Conservation (phyloP, 257 asterid genomes). For the Linaria vulgaris region DNA sequence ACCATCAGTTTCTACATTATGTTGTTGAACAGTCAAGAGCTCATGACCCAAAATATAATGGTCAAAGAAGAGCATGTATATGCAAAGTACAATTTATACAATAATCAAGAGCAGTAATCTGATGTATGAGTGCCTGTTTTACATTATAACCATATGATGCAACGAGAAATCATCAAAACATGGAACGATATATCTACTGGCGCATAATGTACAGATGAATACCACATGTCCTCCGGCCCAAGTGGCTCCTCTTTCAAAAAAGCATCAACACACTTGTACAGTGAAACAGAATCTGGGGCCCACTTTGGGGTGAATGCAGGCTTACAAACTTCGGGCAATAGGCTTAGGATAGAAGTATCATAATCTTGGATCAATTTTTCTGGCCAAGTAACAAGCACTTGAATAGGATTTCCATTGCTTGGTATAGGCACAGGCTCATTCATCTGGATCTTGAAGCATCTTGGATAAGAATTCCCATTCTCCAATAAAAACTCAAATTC, state of each 20-base stretch:
- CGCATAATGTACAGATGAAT: slow-evolving; percentile 20
- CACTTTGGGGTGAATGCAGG: slow-evolving; percentile 25
- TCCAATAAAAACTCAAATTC: slow-evolving; percentile 43
- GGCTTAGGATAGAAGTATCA: slow-evolving; percentile 39
- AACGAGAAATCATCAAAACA: neutral
- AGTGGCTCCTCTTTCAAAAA: slow-evolving; percentile 79
- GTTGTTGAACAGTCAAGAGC: neutral
- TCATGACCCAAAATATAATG: neutral
- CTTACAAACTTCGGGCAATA: slow-evolving; percentile 47
- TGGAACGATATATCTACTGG: neutral
- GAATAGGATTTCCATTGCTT: slow-evolving; percentile 10
- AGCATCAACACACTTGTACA: slow-evolving; percentile 59
- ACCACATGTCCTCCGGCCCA: slow-evolving; percentile 86
- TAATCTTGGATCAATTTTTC: slow-evolving; percentile 44
- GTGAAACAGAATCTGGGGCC: slow-evolving; percentile 48
- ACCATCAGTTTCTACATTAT: slow-evolving; percentile 17
- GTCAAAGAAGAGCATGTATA: neutral
- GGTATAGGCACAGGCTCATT: slow-evolving; percentile 42
- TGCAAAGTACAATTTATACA: neutral
- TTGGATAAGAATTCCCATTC: neutral
- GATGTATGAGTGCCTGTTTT: neutral
- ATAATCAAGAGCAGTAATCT: neutral
- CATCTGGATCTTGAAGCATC: slow-evolving; percentile 38
- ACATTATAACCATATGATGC: neutral
- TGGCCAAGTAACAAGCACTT: slow-evolving; percentile 57